Conservation (phyloP, 2,329 filamentous ascomycete species). For the Fusarium brachygibbosum region DNA sequence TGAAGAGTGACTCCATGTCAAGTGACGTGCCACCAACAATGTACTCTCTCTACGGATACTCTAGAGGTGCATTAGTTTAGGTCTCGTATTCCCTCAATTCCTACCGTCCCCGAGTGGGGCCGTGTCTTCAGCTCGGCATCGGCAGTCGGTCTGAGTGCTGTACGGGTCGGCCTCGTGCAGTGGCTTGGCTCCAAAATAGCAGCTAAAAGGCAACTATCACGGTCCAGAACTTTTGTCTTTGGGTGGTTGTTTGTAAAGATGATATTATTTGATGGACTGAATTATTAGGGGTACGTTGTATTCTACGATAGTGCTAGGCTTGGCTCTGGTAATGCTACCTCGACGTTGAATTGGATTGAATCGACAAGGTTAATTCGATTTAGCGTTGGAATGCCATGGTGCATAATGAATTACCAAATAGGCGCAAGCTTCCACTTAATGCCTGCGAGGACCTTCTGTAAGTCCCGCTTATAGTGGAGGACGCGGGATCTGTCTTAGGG, state of each 20-base stretch:
- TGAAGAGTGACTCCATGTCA: constrained; percentile 23
- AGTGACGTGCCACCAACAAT: constrained; percentile 46
- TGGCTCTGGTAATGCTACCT: constrained; percentile 23
- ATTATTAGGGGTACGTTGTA: constrained; percentile 34
- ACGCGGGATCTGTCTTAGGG: neutral
- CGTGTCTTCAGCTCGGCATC: constrained; percentile 27
- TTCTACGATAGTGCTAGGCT: no score
- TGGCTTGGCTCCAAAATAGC: constrained; percentile 26
- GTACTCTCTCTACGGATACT: no score
- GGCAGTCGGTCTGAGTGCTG: neutral
- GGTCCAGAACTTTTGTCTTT: constrained; percentile 13
- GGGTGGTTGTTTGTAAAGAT: neutral
- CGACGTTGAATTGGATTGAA: constrained; percentile 1
- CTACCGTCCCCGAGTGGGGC: constrained; percentile 9
- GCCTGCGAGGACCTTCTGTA: constrained; percentile 27
- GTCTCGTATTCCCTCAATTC: constrained; percentile 47
- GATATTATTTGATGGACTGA: neutral
- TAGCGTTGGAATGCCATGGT: constrained; percentile 28
- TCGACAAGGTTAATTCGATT: constrained; percentile 1
- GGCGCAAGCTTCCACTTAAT: constrained; percentile 25
- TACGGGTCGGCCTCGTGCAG: constrained; percentile 18
- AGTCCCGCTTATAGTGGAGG: constrained; percentile 23
- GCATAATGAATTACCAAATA: constrained; percentile 7
- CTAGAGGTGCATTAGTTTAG: constrained; percentile 2
- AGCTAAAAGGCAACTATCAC: constrained; percentile 4